Percentiles rank a stretch among this genome's conserved stretches.
Conservation (phyloP, 345 rosid species). For the Theobroma cacao region DNA sequence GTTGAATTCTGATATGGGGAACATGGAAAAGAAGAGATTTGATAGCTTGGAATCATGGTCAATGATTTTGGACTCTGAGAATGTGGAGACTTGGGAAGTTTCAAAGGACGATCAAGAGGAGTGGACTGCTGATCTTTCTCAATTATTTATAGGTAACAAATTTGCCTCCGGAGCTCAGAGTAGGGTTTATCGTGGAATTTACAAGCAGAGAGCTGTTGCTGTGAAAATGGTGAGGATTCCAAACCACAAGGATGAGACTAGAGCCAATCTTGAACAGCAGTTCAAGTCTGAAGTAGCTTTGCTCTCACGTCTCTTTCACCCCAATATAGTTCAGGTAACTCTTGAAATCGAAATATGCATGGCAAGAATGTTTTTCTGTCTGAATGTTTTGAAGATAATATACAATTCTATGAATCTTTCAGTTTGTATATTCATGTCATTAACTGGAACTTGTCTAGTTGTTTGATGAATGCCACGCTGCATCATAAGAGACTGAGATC, state of each 20-base stretch:
- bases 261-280: constrained; percentile 82
- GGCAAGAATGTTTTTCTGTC: background rate
- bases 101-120: constrained; percentile 88
- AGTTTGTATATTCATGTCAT: background rate
- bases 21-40: constrained; percentile 86
- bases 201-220: constrained; percentile 96
- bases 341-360: background rate
- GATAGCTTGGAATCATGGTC: constrained; percentile 99
- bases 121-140: constrained; percentile 99
- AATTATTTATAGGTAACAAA: constrained; percentile 92
- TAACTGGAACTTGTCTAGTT: background rate
- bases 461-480: background rate
- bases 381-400: background rate
- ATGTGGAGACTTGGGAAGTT: constrained; percentile 91
- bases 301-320: constrained; percentile 94
- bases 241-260: constrained; percentile 75
- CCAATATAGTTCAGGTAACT: constrained; percentile 74
- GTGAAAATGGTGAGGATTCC: constrained; percentile 98
- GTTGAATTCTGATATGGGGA: constrained; percentile 58
- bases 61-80: constrained; percentile 92
- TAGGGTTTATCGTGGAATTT: constrained; percentile 91
- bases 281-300: constrained; percentile 94
- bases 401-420: background rate
- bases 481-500: background rate
- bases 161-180: constrained; percentile 97